Evolutionary conservation across 768 basidiomycete genomes (phyloP).

Genomic region (Termitomyces sp.): DNA sequence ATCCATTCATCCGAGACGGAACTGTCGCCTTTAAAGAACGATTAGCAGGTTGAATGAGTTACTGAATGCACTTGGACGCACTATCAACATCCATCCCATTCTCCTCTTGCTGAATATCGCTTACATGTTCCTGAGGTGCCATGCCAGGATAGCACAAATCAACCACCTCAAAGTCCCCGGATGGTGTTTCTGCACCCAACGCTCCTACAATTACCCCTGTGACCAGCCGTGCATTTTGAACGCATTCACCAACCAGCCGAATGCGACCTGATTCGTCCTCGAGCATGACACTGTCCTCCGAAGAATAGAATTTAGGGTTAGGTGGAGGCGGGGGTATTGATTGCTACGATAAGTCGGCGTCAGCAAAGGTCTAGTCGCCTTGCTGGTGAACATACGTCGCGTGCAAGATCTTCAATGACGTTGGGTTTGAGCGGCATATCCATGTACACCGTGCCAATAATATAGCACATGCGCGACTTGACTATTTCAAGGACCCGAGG

Average conservation of each 20-base stretch:
- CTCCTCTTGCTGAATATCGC: conserved; percentile 15
- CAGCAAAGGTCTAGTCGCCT: conserved; percentile 3
- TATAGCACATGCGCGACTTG: conserved; percentile 82
- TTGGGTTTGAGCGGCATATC: conserved; percentile 99
- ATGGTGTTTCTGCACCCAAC: conserved; percentile 84
- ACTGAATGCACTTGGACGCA: conserved; percentile 25
- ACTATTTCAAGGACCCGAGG: conserved; percentile 83
- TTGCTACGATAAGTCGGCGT: conserved; percentile 47
- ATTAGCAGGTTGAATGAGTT: conserved; percentile 4
- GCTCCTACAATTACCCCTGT: conserved; percentile 91
- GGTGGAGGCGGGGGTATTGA: conserved; percentile 85
- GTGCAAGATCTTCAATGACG: conserved; percentile 91
- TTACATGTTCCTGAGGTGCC: conserved; percentile 54
- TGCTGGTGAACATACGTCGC: conserved; percentile 64
- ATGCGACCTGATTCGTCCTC: conserved; percentile 97
- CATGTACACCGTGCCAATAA: conserved; percentile 95
- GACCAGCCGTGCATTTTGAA: conserved; percentile 64
- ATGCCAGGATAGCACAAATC: conserved; percentile 85
- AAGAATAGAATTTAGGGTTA: conserved; percentile 68
- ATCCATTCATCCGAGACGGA: conserved; percentile 65
- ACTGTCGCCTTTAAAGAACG: neutral
- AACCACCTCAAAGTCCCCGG: conserved; percentile 91
- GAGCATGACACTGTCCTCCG: conserved; percentile 78
- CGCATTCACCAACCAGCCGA: conserved; percentile 71
- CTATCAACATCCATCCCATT: conserved; percentile 72